phyloP scores from a whole-genome alignment of 106 monocot genomes.

The Acanthochlamys bracteata region DNA sequence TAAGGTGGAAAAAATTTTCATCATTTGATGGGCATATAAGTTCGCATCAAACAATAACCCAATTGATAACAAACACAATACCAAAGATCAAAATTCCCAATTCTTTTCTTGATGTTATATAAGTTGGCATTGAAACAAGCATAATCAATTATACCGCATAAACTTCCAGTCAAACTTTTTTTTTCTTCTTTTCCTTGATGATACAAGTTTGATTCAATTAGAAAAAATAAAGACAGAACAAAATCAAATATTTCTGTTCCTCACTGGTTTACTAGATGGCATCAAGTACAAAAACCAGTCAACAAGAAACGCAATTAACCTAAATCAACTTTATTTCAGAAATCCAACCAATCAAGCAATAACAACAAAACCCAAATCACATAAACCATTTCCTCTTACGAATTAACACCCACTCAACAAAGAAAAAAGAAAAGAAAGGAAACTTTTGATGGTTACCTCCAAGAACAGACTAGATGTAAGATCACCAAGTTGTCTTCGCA shows the following conservation, averaged over 20 bases:
- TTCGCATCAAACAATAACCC: too few species aligned
- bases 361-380: too few species aligned
- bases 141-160: background rate
- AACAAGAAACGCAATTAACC: background rate
- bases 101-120: background rate
- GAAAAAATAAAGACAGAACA: background rate
- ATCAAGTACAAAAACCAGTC: too few species aligned
- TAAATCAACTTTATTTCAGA: too few species aligned
- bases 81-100: background rate
- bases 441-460: constrained; percentile 11
- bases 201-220: background rate
- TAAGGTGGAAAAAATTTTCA: too few species aligned
- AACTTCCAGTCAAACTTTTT: background rate
- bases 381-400: too few species aligned
- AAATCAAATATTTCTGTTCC: too few species aligned
- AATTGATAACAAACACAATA: too few species aligned
- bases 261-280: too few species aligned
- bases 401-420: background rate
- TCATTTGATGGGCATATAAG: too few species aligned
- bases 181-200: background rate
- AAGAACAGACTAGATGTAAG: constrained; percentile 28
- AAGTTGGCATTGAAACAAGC: too few species aligned
- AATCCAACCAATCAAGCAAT: too few species aligned
- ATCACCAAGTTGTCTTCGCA: constrained; percentile 31
- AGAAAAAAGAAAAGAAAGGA: background rate